phyloP scores from a whole-genome alignment of 2,329 filamentous ascomycete genomes.

The Diplodia seriata region DNA sequence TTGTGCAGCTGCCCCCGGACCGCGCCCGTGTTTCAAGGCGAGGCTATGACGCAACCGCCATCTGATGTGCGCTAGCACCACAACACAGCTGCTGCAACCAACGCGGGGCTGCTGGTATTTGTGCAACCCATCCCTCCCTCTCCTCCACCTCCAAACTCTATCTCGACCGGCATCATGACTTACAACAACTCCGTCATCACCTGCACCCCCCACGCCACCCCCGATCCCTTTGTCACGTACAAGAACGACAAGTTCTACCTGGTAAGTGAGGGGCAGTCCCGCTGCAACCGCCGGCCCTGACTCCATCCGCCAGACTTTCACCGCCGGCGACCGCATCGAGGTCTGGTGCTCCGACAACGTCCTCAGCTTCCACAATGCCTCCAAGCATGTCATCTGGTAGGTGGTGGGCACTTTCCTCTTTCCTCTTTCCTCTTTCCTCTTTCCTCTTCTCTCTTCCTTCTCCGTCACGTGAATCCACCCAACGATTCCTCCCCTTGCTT shows the following conservation, averaged over 20 bases:
- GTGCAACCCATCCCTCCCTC: conserved; percentile 14
- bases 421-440: background rate
- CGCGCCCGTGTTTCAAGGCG: conserved; percentile 20
- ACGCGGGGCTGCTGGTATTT: conserved; percentile 9
- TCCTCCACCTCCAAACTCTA: conserved; percentile 13
- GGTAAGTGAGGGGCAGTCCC: conserved; percentile 36
- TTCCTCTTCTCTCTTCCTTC: background rate
- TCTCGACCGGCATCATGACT: conserved; percentile 30
- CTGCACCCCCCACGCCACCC: conserved; percentile 50
- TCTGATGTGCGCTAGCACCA: conserved; percentile 6
- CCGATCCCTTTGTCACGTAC: conserved; percentile 55
- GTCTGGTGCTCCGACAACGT: conserved; percentile 53
- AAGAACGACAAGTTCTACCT: conserved; percentile 55
- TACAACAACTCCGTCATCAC: conserved; percentile 52
- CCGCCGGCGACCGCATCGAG: conserved; percentile 53
- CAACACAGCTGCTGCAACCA: background rate
- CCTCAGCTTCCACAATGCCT: conserved; percentile 49
- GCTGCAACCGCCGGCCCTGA: background rate
- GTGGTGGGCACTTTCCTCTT: conserved; percentile 26
- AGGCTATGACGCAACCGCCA: conserved; percentile 21
- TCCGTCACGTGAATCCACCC: conserved; percentile 8
- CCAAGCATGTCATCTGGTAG: conserved; percentile 51
- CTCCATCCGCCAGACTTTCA: conserved; percentile 47
- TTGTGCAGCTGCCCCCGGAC: background rate
- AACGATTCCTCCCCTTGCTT: background rate